Evolutionary conservation across 208 protist genomes (phyloP).

Genomic region (Strigomonas oncopelti): DNA sequence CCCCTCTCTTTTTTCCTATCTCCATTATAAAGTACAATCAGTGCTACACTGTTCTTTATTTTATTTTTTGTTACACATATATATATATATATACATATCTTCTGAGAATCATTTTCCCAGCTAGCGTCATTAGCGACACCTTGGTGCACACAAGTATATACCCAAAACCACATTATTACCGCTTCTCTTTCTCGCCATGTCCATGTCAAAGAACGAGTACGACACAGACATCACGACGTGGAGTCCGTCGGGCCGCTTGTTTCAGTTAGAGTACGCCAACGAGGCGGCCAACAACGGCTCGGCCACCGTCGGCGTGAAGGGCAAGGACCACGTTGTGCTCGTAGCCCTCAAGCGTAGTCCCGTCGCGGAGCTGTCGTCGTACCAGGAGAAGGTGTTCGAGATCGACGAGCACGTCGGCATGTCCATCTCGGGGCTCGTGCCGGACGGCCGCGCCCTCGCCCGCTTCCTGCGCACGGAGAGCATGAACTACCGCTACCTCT

Average conservation of each 20-base stretch:
- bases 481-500: conserved; percentile 96
- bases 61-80: too few relatives aligned
- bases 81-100: too few relatives aligned
- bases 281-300: conserved; percentile 99
- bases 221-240: conserved; percentile 99
- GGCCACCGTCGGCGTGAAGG: conserved; percentile 96
- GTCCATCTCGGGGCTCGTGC: conserved; percentile 97
- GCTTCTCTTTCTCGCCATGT: conserved; percentile 38
- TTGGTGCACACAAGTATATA: too few relatives aligned
- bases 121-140: too few relatives aligned
- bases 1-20: too few relatives aligned
- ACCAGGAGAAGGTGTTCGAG: conserved; percentile 98
- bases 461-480: conserved; percentile 97
- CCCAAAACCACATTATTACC: background rate
- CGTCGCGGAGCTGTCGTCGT: conserved; percentile 94
- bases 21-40: too few relatives aligned
- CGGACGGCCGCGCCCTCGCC: conserved; percentile 93
- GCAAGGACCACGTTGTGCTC: conserved; percentile 93
- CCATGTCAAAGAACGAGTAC: conserved; percentile 95
- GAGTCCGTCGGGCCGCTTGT: conserved; percentile 95
- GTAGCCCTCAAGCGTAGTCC: conserved; percentile 92
- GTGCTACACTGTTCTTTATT: too few relatives aligned
- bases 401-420: conserved; percentile 99
- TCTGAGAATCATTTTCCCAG: too few relatives aligned
- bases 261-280: conserved; percentile 99